Evolutionary conservation across 2,329 filamentous ascomycete genomes (phyloP).

Genomic region (Penicillium sp.): DNA sequence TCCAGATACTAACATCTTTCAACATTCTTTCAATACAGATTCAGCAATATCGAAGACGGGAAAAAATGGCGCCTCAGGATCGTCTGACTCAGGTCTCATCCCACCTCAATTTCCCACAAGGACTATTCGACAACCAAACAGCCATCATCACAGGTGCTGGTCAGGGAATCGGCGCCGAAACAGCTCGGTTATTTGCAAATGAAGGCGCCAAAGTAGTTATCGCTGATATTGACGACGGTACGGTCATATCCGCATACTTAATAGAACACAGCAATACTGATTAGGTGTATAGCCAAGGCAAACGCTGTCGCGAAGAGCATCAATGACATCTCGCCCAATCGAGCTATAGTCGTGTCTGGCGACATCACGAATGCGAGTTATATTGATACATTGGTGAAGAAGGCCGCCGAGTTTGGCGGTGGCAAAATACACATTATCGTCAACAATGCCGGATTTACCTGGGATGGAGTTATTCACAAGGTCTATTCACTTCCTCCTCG

Average conservation of each 20-base stretch:
- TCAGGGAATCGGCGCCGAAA: constrained; percentile 84
- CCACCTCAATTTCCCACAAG: constrained; percentile 78
- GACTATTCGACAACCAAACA: constrained; percentile 72
- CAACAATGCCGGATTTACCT: constrained; percentile 89
- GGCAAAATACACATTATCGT: constrained; percentile 90
- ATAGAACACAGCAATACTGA: constrained; percentile 50
- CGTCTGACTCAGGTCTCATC: constrained; percentile 68
- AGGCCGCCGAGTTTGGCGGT: constrained; percentile 72
- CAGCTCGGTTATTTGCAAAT: constrained; percentile 76
- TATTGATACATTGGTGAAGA: constrained; percentile 66
- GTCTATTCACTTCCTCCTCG: constrained; percentile 26
- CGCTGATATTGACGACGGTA: constrained; percentile 74
- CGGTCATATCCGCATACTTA: neutral
- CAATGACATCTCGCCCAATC: constrained; percentile 58
- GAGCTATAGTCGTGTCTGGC: constrained; percentile 69
- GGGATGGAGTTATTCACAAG: constrained; percentile 90
- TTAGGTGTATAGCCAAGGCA: constrained; percentile 58
- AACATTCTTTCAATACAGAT: neutral
- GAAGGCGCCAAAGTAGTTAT: constrained; percentile 83
- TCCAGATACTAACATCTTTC: neutral
- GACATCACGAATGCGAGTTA: constrained; percentile 72
- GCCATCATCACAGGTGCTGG: constrained; percentile 85
- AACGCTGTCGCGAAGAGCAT: constrained; percentile 65
- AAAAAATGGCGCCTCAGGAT: constrained; percentile 43
- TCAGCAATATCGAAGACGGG: neutral